Percentiles rank a stretch among this genome's conserved stretches.
Evolutionary conservation across 306 rosid genomes (phyloP).

Genomic region (Casuarina glauca): DNA sequence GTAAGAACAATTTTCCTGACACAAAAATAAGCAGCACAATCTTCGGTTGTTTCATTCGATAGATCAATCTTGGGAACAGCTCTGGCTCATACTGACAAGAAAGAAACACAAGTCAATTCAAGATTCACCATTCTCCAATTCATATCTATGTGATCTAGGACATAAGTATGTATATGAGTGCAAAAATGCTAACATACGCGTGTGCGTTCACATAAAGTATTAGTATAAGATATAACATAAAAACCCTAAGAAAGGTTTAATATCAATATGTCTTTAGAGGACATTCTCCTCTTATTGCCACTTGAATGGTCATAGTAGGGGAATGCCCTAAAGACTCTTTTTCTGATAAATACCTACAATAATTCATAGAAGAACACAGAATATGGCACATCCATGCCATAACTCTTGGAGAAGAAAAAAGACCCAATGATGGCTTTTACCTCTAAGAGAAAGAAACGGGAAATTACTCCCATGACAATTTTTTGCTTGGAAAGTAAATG

Average conservation of each 20-base stretch:
- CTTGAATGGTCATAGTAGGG: background rate
- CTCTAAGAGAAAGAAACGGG: no score
- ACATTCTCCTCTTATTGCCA: background rate
- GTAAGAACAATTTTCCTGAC: constrained; percentile 96
- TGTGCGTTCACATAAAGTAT: background rate
- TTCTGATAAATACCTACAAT: background rate
- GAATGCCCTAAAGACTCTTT: background rate
- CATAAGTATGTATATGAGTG: background rate
- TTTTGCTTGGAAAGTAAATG: background rate
- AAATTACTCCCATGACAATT: no score
- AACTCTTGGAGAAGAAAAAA: no score
- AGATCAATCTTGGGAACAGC: constrained; percentile 92
- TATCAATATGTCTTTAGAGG: background rate
- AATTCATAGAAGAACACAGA: background rate
- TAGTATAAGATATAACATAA: background rate
- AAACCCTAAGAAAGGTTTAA: background rate
- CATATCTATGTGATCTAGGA: background rate
- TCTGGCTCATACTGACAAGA: constrained; percentile 87
- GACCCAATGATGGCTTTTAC: no score
- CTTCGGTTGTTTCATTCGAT: constrained; percentile 96
- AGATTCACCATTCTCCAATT: background rate
- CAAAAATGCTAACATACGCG: background rate
- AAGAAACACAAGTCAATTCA: background rate
- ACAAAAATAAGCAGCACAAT: constrained; percentile 93
- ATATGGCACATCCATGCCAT: background rate